A percentile compares a stretch with the other conserved stretches of the same genome.
Evolutionary conservation across 768 basidiomycete genomes (phyloP).

Genomic region (Baorangia bicolor): DNA sequence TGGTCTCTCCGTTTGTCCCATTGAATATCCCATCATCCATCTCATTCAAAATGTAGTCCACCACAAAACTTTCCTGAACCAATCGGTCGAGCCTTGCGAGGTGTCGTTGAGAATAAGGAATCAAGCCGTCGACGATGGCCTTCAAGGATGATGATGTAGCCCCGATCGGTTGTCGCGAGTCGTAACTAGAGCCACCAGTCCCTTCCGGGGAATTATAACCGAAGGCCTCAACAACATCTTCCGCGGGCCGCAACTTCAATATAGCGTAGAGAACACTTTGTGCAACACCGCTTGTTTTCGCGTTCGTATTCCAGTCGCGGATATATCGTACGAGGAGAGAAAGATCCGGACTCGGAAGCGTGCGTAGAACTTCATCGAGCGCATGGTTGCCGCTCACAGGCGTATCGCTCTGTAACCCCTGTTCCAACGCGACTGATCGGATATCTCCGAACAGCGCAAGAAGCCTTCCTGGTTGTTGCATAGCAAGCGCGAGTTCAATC

Average conservation of each 20-base stretch:
- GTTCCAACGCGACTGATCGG: constrained; percentile 30
- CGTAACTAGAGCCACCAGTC: constrained; percentile 16
- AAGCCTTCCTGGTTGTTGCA: constrained; percentile 91
- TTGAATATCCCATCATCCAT: constrained; percentile 82
- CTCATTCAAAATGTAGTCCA: constrained; percentile 85
- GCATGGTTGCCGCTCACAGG: constrained; percentile 66
- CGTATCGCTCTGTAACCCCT: background rate
- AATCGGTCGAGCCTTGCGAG: constrained; percentile 79
- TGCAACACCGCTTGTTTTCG: constrained; percentile 82
- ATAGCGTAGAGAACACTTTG: constrained; percentile 82
- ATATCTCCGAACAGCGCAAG: constrained; percentile 75
- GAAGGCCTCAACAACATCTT: constrained; percentile 73
- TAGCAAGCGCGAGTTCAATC: constrained; percentile 86
- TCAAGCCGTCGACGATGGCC: constrained; percentile 80
- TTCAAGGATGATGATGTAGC: constrained; percentile 41
- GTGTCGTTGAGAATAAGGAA: constrained; percentile 96
- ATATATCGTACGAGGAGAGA: constrained; percentile 79
- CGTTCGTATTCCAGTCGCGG: constrained; percentile 93
- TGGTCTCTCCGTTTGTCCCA: constrained; percentile 42
- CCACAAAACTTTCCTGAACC: constrained; percentile 92
- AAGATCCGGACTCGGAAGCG: constrained; percentile 70
- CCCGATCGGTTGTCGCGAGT: constrained; percentile 30
- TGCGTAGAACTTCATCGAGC: constrained; percentile 81
- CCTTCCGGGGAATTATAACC: constrained; percentile 19
- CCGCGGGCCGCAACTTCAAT: constrained; percentile 71